Evolutionary conservation across 2,329 filamentous ascomycete species (phyloP).

Genomic region (Cladosporium sp.): DNA sequence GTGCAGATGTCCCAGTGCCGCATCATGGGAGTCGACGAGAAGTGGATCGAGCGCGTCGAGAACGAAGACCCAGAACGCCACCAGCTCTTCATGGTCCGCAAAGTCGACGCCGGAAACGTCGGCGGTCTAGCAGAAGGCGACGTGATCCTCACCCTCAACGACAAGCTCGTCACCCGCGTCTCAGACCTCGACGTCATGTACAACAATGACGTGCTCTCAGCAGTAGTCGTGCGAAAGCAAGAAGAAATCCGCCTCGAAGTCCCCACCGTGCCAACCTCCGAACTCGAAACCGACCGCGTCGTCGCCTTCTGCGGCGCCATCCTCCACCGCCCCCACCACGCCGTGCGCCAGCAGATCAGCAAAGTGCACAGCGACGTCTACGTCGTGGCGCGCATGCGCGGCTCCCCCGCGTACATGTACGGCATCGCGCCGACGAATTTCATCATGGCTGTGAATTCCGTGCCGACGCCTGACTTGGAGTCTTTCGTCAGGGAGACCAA

Average conservation of each 20-base stretch:
- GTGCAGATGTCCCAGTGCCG: conserved; percentile 96
- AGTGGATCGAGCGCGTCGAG: conserved; percentile 91
- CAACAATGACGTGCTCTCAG: conserved; percentile 75
- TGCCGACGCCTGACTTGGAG: conserved; percentile 76
- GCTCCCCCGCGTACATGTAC: conserved; percentile 83
- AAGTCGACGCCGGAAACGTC: conserved; percentile 65
- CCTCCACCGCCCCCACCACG: conserved; percentile 89
- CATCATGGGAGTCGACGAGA: conserved; percentile 93
- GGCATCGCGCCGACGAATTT: conserved; percentile 95
- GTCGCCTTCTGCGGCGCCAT: conserved; percentile 95
- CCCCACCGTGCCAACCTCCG: conserved; percentile 80
- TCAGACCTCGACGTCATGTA: conserved; percentile 97
- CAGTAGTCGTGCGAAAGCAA: conserved; percentile 80
- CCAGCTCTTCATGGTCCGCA: conserved; percentile 97
- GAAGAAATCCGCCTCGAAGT: conserved; percentile 73
- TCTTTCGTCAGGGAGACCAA: conserved; percentile 76
- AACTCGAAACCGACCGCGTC: conserved; percentile 87
- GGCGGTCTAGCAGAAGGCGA: conserved; percentile 81
- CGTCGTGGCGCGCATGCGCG: conserved; percentile 79
- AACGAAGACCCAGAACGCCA: conserved; percentile 86
- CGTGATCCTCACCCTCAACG: conserved; percentile 86
- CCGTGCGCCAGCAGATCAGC: conserved; percentile 94
- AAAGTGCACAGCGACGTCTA: conserved; percentile 97
- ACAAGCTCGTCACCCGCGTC: conserved; percentile 86
- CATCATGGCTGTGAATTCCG: conserved; percentile 91